Conservation (phyloP, 1,284 basidiomycete species). For the Leccinum fuscescens region DNA sequence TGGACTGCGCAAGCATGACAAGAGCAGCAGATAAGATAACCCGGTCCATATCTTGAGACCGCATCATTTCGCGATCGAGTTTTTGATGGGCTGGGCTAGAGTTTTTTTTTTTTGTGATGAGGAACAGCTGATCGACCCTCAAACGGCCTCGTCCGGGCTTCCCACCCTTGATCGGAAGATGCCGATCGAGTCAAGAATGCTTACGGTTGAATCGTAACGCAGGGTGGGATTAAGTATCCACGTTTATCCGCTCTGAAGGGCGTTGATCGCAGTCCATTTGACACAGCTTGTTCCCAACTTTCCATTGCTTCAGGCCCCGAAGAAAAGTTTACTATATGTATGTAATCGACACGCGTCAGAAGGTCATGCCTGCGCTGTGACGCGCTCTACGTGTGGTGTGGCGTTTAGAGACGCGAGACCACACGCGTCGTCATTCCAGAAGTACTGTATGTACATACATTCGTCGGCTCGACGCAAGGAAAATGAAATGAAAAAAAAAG, state of each 20-base stretch:
- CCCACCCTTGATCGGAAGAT: neutral
- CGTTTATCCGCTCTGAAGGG: neutral
- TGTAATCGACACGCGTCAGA: neutral
- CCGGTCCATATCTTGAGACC: neutral
- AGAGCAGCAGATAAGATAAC: neutral
- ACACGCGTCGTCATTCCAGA: constrained; percentile 10
- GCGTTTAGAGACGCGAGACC: neutral
- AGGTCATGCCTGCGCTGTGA: neutral
- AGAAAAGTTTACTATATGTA: neutral
- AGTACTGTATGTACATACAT: constrained; percentile 19
- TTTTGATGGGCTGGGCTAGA: neutral
- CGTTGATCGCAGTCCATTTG: neutral
- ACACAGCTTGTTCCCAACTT: neutral
- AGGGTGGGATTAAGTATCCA: neutral
- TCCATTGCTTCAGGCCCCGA: neutral
- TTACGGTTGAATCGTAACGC: neutral
- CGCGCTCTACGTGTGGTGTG: neutral
- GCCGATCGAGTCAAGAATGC: neutral
- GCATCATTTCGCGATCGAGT: neutral
- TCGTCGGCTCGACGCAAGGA: constrained; percentile 6
- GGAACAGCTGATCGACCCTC: too few species aligned
- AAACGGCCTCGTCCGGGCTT: neutral
- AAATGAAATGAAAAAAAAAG: neutral
- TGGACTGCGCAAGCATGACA: neutral
- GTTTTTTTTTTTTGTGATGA: too few species aligned